Conservation (phyloP, 2,329 filamentous ascomycete species). For the Phoma sp. region DNA sequence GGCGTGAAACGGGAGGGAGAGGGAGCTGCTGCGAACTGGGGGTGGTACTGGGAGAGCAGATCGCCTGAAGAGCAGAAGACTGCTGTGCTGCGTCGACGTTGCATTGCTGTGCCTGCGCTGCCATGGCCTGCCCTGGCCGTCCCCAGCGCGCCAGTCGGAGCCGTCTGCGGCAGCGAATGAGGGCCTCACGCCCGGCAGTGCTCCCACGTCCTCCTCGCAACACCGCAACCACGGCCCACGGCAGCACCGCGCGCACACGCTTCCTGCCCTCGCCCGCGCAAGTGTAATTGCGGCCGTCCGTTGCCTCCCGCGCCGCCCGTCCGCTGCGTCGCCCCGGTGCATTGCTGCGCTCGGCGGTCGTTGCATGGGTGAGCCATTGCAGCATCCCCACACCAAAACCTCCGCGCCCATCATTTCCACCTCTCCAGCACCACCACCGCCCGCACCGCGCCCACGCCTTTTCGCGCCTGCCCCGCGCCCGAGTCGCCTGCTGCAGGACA, state of each 20-base stretch:
- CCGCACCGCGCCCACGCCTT: conserved; percentile 28
- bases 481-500: conserved; percentile 32
- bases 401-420: conserved; percentile 16
- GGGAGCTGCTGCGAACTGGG: no score
- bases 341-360: conserved; percentile 3
- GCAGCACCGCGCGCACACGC: background rate
- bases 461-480: conserved; percentile 25
- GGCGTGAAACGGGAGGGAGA: background rate
- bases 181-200: conserved; percentile 14
- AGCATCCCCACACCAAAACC: conserved; percentile 26
- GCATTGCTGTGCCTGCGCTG: no score
- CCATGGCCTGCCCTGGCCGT: no score
- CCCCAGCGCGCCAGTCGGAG: conserved; percentile 32
- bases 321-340: background rate
- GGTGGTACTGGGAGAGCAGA: no score
- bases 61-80: no score
- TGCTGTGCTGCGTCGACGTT: no score
- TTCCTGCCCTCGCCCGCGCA: background rate
- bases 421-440: conserved; percentile 20
- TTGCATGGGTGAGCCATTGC: conserved; percentile 1
- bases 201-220: conserved; percentile 10
- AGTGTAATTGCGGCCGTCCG: background rate
- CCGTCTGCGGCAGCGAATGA: conserved; percentile 32
- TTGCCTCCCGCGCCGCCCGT: background rate
- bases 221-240: background rate